phyloP scores from a whole-genome alignment of 2,329 filamentous ascomycete species.

The Phoma sp. region DNA sequence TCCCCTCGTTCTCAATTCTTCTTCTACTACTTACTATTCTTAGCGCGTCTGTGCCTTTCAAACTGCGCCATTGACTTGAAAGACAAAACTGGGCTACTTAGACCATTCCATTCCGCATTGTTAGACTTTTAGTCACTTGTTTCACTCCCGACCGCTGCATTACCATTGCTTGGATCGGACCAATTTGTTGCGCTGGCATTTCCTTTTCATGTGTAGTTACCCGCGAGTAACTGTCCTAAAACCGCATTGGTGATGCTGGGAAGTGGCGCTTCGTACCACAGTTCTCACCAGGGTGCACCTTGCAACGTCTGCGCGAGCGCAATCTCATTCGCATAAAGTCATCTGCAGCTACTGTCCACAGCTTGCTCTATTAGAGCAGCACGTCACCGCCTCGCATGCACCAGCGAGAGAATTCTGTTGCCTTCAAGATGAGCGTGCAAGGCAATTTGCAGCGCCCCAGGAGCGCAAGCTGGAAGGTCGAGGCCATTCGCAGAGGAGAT shows the following conservation, averaged over 20 bases:
- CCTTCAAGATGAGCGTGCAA: conserved; percentile 41
- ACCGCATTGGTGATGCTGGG: conserved; percentile 24
- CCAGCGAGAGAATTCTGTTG: conserved; percentile 40
- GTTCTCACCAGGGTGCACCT: conserved; percentile 29
- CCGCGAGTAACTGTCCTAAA: conserved; percentile 9
- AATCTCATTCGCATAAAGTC: conserved; percentile 32
- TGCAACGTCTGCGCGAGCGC: conserved; percentile 33
- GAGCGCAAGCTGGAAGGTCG: conserved; percentile 47
- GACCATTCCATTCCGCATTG: conserved; percentile 8
- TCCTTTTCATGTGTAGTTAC: conserved; percentile 30
- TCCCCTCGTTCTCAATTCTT: conserved; percentile 33
- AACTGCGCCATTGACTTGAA: conserved; percentile 7
- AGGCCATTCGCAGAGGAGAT: conserved; percentile 48
- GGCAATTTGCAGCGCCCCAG: conserved; percentile 35
- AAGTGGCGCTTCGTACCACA: conserved; percentile 18
- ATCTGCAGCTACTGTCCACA: conserved; percentile 17
- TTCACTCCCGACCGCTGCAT: conserved; percentile 3
- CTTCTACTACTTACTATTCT: conserved; percentile 23
- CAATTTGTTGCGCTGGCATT: conserved; percentile 5
- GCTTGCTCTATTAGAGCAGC: conserved; percentile 20
- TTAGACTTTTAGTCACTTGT: conserved; percentile 10
- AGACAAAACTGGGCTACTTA: conserved; percentile 9
- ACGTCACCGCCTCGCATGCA: conserved; percentile 40
- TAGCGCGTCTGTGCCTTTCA: conserved; percentile 10
- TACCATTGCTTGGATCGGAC: conserved; percentile 1